A percentile compares a stretch with the other conserved stretches of the same genome.
Conservation (phyloP, 2,329 filamentous ascomycete genomes). For the Phaeosphaeriaceae sp. region DNA sequence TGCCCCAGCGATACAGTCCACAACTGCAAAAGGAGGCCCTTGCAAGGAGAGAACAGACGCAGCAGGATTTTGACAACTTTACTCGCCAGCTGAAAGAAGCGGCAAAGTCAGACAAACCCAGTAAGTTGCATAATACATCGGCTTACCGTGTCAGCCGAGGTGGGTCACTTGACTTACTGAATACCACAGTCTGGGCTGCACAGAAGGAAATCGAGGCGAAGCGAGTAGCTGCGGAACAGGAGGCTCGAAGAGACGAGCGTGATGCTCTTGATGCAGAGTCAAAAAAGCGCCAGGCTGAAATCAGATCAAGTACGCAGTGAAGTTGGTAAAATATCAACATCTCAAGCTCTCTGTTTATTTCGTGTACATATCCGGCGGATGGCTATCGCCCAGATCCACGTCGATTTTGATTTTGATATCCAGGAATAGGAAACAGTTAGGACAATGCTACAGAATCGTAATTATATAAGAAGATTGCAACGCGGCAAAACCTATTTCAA, state of each 20-base stretch:
- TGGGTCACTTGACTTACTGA: conserved; percentile 14
- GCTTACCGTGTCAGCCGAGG: not conserved
- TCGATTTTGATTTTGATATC: too few relatives aligned
- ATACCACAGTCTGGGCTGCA: conserved; percentile 40
- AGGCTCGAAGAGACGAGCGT: conserved; percentile 40
- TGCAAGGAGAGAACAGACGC: conserved; percentile 75
- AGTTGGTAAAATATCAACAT: conserved; percentile 2
- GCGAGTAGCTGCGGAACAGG: conserved; percentile 31
- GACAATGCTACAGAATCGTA: too few relatives aligned
- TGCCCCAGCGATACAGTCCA: conserved; percentile 78
- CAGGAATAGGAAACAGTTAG: too few relatives aligned
- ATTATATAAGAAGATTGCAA: too few relatives aligned
- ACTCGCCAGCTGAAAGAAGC: conserved; percentile 84
- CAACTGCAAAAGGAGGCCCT: conserved; percentile 88
- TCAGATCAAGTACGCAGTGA: conserved; percentile 40
- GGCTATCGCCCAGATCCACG: too few relatives aligned
- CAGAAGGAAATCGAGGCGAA: conserved; percentile 44
- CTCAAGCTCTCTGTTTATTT: not conserved
- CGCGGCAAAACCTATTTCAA: too few relatives aligned
- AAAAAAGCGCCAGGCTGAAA: conserved; percentile 42
- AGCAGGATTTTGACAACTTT: conserved; percentile 90
- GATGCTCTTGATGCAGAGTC: conserved; percentile 38
- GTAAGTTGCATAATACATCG: conserved; percentile 57
- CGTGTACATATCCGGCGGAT: too few relatives aligned
- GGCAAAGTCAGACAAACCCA: conserved; percentile 89